Evolutionary conservation across 73 alveolate species (phyloP).

Genomic region (Blepharisma japonicum): DNA sequence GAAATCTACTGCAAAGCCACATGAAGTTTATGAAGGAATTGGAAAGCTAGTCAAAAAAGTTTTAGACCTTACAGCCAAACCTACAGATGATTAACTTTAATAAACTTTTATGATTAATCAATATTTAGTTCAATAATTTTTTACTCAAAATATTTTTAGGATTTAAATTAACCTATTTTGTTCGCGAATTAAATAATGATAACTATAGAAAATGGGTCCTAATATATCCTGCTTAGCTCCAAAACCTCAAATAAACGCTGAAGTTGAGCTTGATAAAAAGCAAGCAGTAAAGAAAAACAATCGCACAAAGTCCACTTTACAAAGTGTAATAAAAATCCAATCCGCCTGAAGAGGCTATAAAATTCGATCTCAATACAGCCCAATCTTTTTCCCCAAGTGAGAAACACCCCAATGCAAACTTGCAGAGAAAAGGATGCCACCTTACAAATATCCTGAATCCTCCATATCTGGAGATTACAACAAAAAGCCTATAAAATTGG

Average conservation of each 20-base stretch:
- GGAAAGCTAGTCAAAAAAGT: constrained; percentile 36
- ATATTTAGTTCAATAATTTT: too few species aligned
- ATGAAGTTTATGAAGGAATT: constrained; percentile 51
- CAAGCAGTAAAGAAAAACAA: neutral
- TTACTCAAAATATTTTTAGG: too few species aligned
- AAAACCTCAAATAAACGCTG: too few species aligned
- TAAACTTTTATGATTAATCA: too few species aligned
- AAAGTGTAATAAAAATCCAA: constrained; percentile 28
- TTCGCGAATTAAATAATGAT: too few species aligned
- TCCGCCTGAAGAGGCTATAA: constrained; percentile 4
- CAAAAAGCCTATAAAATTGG: neutral
- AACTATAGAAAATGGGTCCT: too few species aligned
- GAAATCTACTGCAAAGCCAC: constrained; percentile 53
- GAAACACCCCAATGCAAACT: neutral
- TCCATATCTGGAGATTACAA: neutral
- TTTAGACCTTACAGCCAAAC: neutral
- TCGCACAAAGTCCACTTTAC: constrained; percentile 1
- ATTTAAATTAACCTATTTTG: too few species aligned
- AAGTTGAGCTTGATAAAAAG: too few species aligned
- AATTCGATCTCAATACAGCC: neutral
- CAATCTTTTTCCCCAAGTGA: neutral
- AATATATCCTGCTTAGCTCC: too few species aligned
- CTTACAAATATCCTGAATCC: constrained; percentile 7
- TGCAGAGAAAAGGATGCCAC: constrained; percentile 11
- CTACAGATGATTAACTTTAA: too few species aligned